A percentile compares a stretch with the other conserved stretches of the same genome.
phyloP scores from a whole-genome alignment of 306 rosid species.

The Rubus idaeus region DNA sequence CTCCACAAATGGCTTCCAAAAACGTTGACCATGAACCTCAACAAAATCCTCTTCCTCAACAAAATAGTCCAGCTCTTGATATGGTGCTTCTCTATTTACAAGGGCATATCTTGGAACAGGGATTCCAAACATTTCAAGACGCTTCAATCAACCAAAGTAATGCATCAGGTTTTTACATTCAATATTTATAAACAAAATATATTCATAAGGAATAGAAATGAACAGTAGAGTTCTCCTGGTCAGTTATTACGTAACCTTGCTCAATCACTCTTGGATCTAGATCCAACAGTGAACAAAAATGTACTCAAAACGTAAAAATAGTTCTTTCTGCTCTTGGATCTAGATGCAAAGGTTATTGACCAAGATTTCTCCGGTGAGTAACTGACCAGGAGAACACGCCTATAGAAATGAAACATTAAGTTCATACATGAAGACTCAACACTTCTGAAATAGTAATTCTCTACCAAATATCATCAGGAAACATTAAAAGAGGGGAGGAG shows the following conservation, averaged over 20 bases:
- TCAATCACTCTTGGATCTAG: not conserved
- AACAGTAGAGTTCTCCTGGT: not conserved
- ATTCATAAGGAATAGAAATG: constrained; percentile 19
- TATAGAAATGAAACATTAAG: constrained; percentile 19
- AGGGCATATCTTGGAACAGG: constrained; percentile 96
- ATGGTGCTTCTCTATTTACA: constrained; percentile 77
- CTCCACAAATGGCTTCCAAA: constrained; percentile 98
- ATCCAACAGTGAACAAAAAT: not conserved
- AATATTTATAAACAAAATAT: constrained; percentile 20
- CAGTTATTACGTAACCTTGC: not conserved
- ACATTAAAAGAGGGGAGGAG: not conserved
- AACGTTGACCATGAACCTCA: constrained; percentile 82
- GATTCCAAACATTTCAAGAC: constrained; percentile 76
- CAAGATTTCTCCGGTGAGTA: not conserved
- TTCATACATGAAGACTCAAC: not conserved
- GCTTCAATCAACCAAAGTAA: constrained; percentile 53
- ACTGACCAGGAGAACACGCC: not conserved
- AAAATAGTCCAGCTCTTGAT: constrained; percentile 80
- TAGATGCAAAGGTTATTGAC: not conserved
- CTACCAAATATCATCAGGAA: not conserved
- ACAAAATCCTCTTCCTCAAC: constrained; percentile 96
- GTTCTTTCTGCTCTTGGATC: not conserved
- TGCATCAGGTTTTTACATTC: constrained; percentile 27
- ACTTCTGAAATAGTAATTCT: not conserved
- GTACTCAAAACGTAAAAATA: no score